These are phyloP conservation scores for Raphanus hybrid DNA, from an alignment of 441 rosid species.

Conservation along the genomic window DNA sequence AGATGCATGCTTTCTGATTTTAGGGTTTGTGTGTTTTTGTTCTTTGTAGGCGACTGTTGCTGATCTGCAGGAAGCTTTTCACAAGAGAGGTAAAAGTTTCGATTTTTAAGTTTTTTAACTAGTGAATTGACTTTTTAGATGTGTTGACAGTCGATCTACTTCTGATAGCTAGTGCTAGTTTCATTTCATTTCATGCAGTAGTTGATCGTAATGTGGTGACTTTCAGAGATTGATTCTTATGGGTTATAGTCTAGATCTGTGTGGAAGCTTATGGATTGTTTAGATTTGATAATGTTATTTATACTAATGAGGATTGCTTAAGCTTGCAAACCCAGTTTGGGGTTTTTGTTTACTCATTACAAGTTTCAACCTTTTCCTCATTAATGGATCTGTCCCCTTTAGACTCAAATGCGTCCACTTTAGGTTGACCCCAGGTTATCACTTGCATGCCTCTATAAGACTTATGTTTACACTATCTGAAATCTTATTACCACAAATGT, in stretches of 20 bases:
- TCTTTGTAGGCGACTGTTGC: constrained; percentile 77
- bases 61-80: constrained; percentile 87
- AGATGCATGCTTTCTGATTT: no score
- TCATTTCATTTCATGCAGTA: neutral
- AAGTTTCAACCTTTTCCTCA: constrained; percentile 15
- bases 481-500: neutral
- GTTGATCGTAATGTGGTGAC: neutral
- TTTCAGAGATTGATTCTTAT: neutral
- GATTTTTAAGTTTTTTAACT: no score
- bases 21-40: neutral
- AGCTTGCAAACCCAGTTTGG: constrained; percentile 13
- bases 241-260: constrained; percentile 14
- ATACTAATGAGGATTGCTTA: neutral
- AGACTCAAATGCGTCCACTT: constrained; percentile 9
- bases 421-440: neutral
- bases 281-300: constrained; percentile 13
- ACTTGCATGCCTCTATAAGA: neutral
- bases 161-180: no score
- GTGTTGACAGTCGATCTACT: no score
- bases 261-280: constrained; percentile 13
- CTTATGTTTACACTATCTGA: neutral
- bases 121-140: no score
- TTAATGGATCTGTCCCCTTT: neutral
- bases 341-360: neutral
- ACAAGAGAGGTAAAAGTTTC: constrained; percentile 28